Percentiles rank a stretch among this genome's conserved stretches.
Conservation (phyloP, 192 early-diverging fungal genomes). For the Backusella parvicylindrica region DNA sequence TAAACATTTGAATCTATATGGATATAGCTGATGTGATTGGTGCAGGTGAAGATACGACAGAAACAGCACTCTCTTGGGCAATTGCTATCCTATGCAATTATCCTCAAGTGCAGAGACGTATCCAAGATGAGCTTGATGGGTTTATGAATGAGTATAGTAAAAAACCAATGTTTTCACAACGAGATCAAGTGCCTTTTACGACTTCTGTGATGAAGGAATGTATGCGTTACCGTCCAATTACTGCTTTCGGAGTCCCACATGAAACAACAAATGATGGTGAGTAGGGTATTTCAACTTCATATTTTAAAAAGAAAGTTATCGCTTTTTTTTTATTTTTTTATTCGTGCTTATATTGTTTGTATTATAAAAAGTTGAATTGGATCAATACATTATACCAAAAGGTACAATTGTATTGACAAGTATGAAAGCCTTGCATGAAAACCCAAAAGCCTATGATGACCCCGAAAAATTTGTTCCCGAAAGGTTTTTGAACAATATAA, state of each 20-base stretch:
- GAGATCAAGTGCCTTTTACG: not conserved
- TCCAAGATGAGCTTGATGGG: not conserved
- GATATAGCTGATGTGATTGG: not conserved
- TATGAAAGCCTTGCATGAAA: not conserved
- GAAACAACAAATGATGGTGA: not conserved
- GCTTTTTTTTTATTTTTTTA: not conserved
- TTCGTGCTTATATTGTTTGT: too few species aligned
- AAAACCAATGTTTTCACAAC: not conserved
- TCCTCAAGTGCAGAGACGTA: not conserved
- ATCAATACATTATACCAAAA: not conserved
- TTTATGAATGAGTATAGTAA: not conserved
- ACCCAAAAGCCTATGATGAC: not conserved
- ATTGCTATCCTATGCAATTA: constrained; percentile 1
- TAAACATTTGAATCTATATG: not conserved
- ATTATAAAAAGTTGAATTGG: not conserved
- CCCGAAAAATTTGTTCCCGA: constrained; percentile 8
- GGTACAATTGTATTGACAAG: not conserved
- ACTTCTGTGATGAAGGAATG: not conserved
- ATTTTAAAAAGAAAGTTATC: too few species aligned
- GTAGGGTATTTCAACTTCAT: not conserved
- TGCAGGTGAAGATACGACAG: constrained; percentile 9
- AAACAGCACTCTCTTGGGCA: not conserved
- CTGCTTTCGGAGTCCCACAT: constrained; percentile 8
- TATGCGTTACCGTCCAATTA: not conserved
- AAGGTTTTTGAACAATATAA: not conserved